Evolutionary conservation across 768 basidiomycete species (phyloP).

Genomic region (Suillus clintonianus): DNA sequence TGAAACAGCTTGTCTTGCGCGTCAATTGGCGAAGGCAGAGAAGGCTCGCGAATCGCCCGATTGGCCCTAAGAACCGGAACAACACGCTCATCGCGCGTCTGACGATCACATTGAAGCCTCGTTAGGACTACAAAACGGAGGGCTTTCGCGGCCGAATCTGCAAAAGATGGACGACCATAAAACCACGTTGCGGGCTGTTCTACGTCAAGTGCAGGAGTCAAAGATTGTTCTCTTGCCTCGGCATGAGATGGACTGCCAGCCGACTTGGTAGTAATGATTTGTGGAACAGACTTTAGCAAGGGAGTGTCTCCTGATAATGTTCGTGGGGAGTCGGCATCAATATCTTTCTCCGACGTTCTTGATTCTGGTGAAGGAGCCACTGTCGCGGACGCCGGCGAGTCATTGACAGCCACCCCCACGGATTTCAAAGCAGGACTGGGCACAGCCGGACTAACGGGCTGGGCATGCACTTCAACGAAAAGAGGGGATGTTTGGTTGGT

Average conservation of each 20-base stretch:
- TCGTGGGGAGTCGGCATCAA: conserved; percentile 10
- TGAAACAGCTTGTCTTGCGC: conserved; percentile 48
- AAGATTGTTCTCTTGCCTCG: conserved; percentile 14
- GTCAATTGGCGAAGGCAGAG: conserved; percentile 32
- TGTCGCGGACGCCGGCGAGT: conserved; percentile 14
- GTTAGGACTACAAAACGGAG: conserved; percentile 64
- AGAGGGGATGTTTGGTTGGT: not conserved
- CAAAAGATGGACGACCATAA: conserved; percentile 7
- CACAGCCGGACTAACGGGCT: not conserved
- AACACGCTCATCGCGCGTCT: conserved; percentile 63
- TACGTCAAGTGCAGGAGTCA: conserved; percentile 1
- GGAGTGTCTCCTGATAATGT: conserved; percentile 2
- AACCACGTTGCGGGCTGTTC: conserved; percentile 2
- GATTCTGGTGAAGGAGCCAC: conserved; percentile 12
- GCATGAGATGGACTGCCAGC: conserved; percentile 20
- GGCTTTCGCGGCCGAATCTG: conserved; percentile 55
- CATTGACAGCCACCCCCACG: not conserved
- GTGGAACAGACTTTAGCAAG: conserved; percentile 11
- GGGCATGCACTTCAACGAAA: not conserved
- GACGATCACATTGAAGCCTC: conserved; percentile 58
- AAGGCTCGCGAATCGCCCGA: conserved; percentile 40
- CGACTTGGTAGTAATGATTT: conserved; percentile 9
- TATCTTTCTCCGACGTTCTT: conserved; percentile 16
- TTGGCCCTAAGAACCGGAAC: conserved; percentile 67
- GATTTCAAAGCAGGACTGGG: not conserved